Percentiles rank a stretch among this genome's conserved stretches.
Evolutionary conservation across 2,329 filamentous ascomycete genomes (phyloP).

Genomic region (Tolypocladium album): DNA sequence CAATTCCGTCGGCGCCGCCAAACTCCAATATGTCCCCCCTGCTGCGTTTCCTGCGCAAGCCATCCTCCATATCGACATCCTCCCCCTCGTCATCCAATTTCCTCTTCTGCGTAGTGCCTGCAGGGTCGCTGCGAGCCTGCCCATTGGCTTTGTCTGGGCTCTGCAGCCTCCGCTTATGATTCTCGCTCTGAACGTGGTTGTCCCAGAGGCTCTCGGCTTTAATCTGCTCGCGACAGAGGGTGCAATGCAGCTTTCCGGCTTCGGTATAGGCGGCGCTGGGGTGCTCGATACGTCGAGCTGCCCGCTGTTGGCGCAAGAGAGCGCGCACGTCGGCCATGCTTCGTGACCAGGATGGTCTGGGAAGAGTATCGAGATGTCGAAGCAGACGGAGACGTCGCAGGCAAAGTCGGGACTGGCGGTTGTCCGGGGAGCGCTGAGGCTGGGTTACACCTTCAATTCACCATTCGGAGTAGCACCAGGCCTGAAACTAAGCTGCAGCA

Average conservation of each 20-base stretch:
- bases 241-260: conserved; percentile 57
- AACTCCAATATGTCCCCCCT: conserved; percentile 21
- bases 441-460: not conserved
- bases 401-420: not conserved
- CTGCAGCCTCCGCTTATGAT: conserved; percentile 22
- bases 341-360: not conserved
- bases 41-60: conserved; percentile 33
- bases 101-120: conserved; percentile 16
- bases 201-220: conserved; percentile 61
- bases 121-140: conserved; percentile 4
- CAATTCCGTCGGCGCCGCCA: not conserved
- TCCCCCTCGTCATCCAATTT: conserved; percentile 20
- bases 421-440: not conserved
- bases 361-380: not conserved
- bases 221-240: conserved; percentile 51
- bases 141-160: conserved; percentile 9
- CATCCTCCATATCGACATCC: conserved; percentile 24
- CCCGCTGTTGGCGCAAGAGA: conserved; percentile 67
- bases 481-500: not conserved
- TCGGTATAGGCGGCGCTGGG: conserved; percentile 58
- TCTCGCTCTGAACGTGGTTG: conserved; percentile 40
- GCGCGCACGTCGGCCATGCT: conserved; percentile 70
- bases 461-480: not conserved
- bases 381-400: not conserved
- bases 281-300: conserved; percentile 61